Conservation (phyloP, 2,329 filamentous ascomycete species). For the Hyphodiscus sp. region DNA sequence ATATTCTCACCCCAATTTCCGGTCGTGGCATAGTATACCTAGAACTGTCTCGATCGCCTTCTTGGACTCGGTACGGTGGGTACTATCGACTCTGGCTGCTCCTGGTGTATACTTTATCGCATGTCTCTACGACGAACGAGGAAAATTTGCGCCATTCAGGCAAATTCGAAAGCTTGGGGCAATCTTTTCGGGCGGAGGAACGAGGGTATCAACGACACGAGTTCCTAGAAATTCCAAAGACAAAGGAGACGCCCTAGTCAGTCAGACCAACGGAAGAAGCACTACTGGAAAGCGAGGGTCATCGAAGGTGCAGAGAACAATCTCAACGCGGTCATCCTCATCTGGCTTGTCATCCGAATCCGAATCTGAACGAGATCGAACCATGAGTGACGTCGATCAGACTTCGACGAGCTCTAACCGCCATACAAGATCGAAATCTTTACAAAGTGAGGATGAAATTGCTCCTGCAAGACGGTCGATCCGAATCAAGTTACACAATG, state of each 20-base stretch:
- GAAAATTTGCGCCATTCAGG: conserved; percentile 69
- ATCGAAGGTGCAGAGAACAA: conserved; percentile 11
- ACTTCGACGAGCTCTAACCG: conserved; percentile 27
- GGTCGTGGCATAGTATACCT: conserved; percentile 52
- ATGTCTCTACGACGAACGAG: conserved; percentile 75
- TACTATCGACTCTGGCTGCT: conserved; percentile 70
- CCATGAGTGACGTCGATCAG: conserved; percentile 18
- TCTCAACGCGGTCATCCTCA: conserved; percentile 39
- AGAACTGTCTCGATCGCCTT: conserved; percentile 61
- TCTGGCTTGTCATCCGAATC: conserved; percentile 59
- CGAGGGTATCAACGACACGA: conserved; percentile 28
- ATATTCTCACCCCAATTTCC: conserved; percentile 30
- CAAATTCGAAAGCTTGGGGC: conserved; percentile 58
- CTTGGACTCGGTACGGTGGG: conserved; percentile 68
- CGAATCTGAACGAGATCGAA: conserved; percentile 50
- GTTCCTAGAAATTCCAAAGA: conserved; percentile 26
- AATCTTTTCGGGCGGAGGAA: conserved; percentile 41
- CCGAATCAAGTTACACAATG: conserved; percentile 81
- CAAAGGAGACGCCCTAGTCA: conserved; percentile 5
- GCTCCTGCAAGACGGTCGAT: conserved; percentile 71
- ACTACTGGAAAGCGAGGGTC: conserved; percentile 12
- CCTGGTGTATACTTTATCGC: conserved; percentile 79
- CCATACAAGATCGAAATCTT: conserved; percentile 59
- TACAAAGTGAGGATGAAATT: conserved; percentile 54
- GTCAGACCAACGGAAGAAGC: conserved; percentile 14